Conservation (phyloP, 345 rosid genomes). For the Carallia brachiata region DNA sequence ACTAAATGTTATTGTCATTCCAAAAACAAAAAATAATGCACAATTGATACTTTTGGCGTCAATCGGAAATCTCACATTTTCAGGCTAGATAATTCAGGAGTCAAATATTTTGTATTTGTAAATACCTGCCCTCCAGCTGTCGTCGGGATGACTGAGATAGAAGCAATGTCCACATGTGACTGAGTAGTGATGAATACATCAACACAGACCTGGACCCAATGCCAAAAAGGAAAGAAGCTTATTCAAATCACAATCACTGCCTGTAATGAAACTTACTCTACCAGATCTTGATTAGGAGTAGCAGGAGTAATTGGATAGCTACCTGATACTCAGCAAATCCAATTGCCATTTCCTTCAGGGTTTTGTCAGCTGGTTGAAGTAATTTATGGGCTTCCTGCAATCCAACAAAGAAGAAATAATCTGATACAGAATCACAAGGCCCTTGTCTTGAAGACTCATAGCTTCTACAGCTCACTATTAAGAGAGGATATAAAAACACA, state of each 20-base stretch:
- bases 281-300: too few species aligned
- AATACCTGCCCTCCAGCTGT: slow-evolving; percentile 96
- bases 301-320: not conserved
- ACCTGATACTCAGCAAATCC: slow-evolving; percentile 99
- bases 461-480: not conserved
- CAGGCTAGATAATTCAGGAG: not conserved
- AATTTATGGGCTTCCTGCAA: slow-evolving; percentile 90
- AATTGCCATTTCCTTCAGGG: slow-evolving; percentile 87
- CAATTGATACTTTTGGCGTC: too few species aligned
- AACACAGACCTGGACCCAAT: slow-evolving; percentile 78
- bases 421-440: not conserved
- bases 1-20: too few species aligned
- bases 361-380: slow-evolving; percentile 90
- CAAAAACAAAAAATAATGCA: too few species aligned
- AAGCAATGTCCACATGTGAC: slow-evolving; percentile 85
- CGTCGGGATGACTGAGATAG: slow-evolving; percentile 82
- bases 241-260: not conserved
- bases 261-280: not conserved
- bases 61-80: not conserved
- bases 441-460: not conserved
- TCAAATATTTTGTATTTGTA: not conserved
- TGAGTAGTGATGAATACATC: slow-evolving; percentile 88
- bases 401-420: slow-evolving; percentile 14
- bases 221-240: not conserved
- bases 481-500: not conserved